A percentile compares a stretch with the other conserved stretches of the same genome.
Conservation (phyloP, 2,329 filamentous ascomycete species). For the Colletotrichum acutatum region DNA sequence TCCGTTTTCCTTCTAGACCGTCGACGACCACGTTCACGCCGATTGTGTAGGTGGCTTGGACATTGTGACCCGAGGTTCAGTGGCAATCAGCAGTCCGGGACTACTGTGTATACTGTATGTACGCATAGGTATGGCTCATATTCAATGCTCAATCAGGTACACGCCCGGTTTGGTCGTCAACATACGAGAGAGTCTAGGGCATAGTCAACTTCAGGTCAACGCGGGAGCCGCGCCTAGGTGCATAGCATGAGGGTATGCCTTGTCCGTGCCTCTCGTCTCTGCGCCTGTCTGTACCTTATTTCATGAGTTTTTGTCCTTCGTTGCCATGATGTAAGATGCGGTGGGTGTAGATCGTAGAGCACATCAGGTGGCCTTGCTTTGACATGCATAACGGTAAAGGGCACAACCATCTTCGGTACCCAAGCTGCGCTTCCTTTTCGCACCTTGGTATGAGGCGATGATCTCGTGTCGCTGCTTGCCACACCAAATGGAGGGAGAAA, state of each 20-base stretch:
- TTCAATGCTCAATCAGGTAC: neutral
- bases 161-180: conserved; percentile 1
- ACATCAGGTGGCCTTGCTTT: conserved; percentile 23
- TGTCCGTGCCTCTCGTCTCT: conserved; percentile 20
- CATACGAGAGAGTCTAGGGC: conserved; percentile 2
- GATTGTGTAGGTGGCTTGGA: conserved; percentile 24
- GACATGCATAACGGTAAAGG: conserved; percentile 5
- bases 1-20: conserved; percentile 22
- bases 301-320: neutral
- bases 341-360: neutral
- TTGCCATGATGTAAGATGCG: conserved; percentile 22
- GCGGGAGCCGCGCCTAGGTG: neutral
- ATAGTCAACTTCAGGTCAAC: conserved; percentile 24
- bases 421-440: neutral
- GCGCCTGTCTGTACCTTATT: neutral
- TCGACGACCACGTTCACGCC: conserved; percentile 5
- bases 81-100: conserved; percentile 6
- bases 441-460: neutral
- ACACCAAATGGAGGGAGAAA: too few species aligned
- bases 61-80: neutral
- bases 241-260: neutral
- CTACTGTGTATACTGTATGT: too few species aligned
- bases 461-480: neutral
- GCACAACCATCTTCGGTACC: neutral
- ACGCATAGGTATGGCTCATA: too few species aligned